phyloP scores from a whole-genome alignment of 257 asterid genomes.

The Fraxinus quadrangulata region DNA sequence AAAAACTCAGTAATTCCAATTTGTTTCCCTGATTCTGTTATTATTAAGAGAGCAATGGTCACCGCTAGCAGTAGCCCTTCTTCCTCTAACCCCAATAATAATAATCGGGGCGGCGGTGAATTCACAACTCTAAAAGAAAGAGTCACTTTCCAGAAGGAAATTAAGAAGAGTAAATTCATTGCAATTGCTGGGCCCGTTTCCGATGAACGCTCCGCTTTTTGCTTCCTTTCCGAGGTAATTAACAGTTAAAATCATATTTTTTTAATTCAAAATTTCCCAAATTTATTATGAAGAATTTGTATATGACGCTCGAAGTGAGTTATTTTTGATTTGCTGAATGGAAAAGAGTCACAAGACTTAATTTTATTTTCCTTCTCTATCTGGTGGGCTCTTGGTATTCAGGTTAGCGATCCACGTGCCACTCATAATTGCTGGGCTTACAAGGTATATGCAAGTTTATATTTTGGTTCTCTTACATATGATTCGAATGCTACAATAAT shows the following conservation, averaged over 20 bases:
- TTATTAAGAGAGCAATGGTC: conserved; percentile 38
- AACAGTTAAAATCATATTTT: background rate
- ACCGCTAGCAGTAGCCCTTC: conserved; percentile 32
- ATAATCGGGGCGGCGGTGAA: conserved; percentile 43
- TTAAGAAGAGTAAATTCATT: conserved; percentile 86
- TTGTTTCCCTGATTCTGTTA: conserved; percentile 1
- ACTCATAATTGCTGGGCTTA: conserved; percentile 98
- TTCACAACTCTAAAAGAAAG: conserved; percentile 72
- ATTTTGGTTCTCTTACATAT: background rate
- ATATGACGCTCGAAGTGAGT: background rate
- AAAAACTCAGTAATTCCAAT: conserved; percentile 17
- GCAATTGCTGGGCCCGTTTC: conserved; percentile 76
- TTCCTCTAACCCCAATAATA: conserved; percentile 21
- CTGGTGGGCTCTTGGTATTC: conserved; percentile 15
- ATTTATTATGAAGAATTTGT: background rate
- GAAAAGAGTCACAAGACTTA: background rate
- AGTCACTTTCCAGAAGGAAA: conserved; percentile 60
- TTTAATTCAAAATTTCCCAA: background rate
- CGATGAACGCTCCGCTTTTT: conserved; percentile 67
- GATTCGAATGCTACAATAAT: background rate
- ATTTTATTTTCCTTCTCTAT: background rate
- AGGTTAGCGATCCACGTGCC: conserved; percentile 89
- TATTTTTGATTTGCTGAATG: background rate
- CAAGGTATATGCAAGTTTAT: conserved; percentile 51
- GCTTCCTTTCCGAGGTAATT: conserved; percentile 73